Conservation (phyloP, 495 filamentous ascomycete genomes). For the Penicillium macrosclerotiorum region DNA sequence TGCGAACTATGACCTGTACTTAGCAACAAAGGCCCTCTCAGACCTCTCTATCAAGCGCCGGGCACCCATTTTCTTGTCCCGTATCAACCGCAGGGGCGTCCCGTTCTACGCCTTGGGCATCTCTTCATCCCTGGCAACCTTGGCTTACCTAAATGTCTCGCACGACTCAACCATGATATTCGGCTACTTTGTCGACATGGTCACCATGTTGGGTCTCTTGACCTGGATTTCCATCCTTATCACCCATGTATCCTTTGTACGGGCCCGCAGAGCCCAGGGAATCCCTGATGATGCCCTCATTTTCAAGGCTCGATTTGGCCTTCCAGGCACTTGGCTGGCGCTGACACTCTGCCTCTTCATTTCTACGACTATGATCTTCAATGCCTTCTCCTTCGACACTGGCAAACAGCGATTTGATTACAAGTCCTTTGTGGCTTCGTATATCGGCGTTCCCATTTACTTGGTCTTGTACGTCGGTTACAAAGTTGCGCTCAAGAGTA, state of each 20-base stretch:
- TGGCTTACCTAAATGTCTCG: conserved; percentile 73
- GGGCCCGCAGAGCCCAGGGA: conserved; percentile 65
- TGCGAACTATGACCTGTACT: conserved; percentile 59
- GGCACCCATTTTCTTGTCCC: conserved; percentile 66
- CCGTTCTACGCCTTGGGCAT: conserved; percentile 65
- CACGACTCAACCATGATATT: conserved; percentile 65
- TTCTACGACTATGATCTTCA: conserved; percentile 68
- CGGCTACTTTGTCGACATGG: conserved; percentile 73
- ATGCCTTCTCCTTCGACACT: conserved; percentile 50
- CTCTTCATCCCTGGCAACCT: conserved; percentile 55
- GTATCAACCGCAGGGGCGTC: conserved; percentile 66
- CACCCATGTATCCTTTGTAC: conserved; percentile 73
- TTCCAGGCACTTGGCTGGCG: conserved; percentile 62
- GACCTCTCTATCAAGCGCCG: conserved; percentile 69
- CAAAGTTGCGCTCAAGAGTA: conserved; percentile 53
- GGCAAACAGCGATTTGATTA: conserved; percentile 51
- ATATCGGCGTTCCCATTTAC: conserved; percentile 76
- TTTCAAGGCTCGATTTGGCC: conserved; percentile 71
- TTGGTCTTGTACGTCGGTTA: conserved; percentile 66
- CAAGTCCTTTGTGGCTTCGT: conserved; percentile 71
- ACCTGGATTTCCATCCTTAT: conserved; percentile 74
- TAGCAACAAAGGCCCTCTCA: conserved; percentile 73
- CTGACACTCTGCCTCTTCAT: conserved; percentile 68
- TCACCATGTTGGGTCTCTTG: conserved; percentile 69
- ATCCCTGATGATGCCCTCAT: conserved; percentile 60